Base-by-base conservation (phyloP, 2,329 filamentous ascomycete species). In the Moelleriella libera region DNA sequence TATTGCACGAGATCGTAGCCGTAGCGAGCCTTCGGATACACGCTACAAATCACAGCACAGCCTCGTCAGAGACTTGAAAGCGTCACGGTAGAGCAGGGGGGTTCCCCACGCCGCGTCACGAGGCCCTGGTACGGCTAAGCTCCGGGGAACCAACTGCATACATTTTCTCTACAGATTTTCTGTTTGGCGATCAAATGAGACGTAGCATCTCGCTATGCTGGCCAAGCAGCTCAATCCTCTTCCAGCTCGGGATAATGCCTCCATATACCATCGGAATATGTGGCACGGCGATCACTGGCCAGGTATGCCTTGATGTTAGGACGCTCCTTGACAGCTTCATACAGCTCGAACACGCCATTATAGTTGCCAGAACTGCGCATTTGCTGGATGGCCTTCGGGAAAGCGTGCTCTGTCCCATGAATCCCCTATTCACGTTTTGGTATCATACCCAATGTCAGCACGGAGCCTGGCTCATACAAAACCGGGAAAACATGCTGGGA, bases 221-320 rank as follows among this genome's bases (percentile, higher is more conserved):
- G 21, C 21, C 21, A 21, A 21, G 21, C 21, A 21, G 34, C 34
- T 37, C 34, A 37, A 37, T 37, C 34, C 41, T 72, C 63, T 42
- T 89, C 85, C 45, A 90, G 62, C 66, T 89, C 85, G 2, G 78
- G 72, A 57, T 90, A 89, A 56, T 85, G 68, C 37, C 85, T 71
- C 59, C 79, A 90, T 42, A 90, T 74, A 1, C 85, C 84, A 51
- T 72, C 63, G 0, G 68, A 66, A 58, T 86, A 90, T 46, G 70
- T 62, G 57, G 74, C 59, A 41, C 84, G 70, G 52, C 80, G 72
- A 3, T 78, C 70, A 60, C 84, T 88, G 21, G 63, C 71, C 46
- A 90, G 62, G 58, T 90, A 90, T 42, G 68, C 74, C 64, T 80
- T 82, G 55, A 90, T 72, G 41, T 72, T 78, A 14, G 76, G 76